Conservation (phyloP, 441 rosid genomes). For the Heliophila coronopifolia region DNA sequence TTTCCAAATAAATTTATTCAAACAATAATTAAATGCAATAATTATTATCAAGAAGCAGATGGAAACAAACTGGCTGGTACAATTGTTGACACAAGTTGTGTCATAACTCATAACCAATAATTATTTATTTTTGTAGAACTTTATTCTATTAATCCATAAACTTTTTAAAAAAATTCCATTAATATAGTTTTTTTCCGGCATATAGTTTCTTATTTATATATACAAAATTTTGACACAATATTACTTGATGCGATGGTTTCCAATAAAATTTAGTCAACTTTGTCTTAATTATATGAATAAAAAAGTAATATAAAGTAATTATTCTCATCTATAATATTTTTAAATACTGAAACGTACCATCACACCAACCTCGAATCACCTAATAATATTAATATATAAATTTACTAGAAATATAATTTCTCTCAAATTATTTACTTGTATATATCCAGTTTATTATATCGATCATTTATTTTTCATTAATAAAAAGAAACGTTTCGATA, state of each 20-base stretch:
- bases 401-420: too few relatives aligned
- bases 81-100: slow-evolving; percentile 12
- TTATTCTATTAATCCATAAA: too few relatives aligned
- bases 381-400: slow-evolving; percentile 1
- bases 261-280: slow-evolving; percentile 4
- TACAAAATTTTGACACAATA: too few relatives aligned
- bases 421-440: background rate
- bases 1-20: background rate
- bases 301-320: background rate
- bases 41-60: background rate
- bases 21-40: slow-evolving; percentile 8
- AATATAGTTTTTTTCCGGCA: too few relatives aligned
- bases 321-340: background rate
- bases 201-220: too few relatives aligned
- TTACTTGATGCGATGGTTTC: too few relatives aligned
- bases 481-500: background rate
- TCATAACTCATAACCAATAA: background rate
- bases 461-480: background rate
- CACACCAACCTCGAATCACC: slow-evolving; percentile 17
- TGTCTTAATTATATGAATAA: background rate
- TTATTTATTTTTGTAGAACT: too few relatives aligned
- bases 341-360: slow-evolving; percentile 17
- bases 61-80: slow-evolving; percentile 9
- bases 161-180: too few relatives aligned
- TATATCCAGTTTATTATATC: slow-evolving; percentile 2